phyloP scores from a whole-genome alignment of 225 moss, liverwort and hornwort genomes.

The Physcomitrellopsis africana region DNA sequence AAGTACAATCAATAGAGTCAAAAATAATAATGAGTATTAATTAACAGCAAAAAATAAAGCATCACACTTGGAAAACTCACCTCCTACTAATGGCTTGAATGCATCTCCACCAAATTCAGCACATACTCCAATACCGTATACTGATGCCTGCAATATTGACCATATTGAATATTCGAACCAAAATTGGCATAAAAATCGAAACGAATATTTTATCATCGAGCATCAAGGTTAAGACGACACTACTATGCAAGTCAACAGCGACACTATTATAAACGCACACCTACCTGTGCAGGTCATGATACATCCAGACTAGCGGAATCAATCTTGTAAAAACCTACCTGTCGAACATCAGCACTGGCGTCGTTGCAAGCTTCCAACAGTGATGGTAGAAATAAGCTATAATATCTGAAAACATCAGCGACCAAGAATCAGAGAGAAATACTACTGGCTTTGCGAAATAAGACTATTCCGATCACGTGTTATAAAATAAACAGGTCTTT shows the following conservation, averaged over 20 bases:
- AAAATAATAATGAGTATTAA: too few relatives aligned
- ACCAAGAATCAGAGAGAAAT: constrained; percentile 10
- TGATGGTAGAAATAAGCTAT: constrained; percentile 86
- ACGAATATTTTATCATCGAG: too few relatives aligned
- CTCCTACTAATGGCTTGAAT: constrained; percentile 89
- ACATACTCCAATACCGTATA: constrained; percentile 98
- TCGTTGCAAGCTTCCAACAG: constrained; percentile 90
- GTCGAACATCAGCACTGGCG: constrained; percentile 83
- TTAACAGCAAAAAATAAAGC: not conserved
- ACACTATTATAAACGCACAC: too few relatives aligned
- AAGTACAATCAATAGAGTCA: too few relatives aligned
- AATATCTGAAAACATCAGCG: constrained; percentile 62
- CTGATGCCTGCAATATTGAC: constrained; percentile 71
- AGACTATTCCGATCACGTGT: not conserved
- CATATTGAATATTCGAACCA: too few relatives aligned
- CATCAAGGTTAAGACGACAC: too few relatives aligned
- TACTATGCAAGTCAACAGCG: too few relatives aligned
- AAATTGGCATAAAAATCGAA: too few relatives aligned
- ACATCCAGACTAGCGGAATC: not conserved
- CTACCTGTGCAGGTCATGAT: too few relatives aligned
- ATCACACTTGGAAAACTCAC: constrained; percentile 33
- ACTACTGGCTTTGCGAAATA: not conserved
- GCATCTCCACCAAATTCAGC: constrained; percentile 89
- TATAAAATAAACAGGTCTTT: too few relatives aligned
- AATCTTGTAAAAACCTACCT: constrained; percentile 47